Conservation (phyloP, 2,329 filamentous ascomycete genomes). For the Pestalotiopsis sp. region DNA sequence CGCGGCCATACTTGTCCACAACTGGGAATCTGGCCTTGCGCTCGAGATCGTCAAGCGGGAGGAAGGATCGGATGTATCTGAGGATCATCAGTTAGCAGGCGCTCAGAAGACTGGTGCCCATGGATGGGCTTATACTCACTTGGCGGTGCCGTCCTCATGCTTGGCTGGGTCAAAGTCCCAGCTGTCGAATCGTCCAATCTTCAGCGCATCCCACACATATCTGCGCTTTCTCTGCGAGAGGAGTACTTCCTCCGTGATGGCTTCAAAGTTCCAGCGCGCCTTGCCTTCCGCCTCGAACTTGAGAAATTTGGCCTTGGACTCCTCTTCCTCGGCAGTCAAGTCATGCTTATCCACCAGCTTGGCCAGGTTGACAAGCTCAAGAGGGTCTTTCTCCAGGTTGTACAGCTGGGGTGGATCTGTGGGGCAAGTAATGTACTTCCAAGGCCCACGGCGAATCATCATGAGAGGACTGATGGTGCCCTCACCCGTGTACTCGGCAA, state of each 20-base stretch:
- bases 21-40: constrained; percentile 73
- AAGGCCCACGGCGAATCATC: constrained; percentile 88
- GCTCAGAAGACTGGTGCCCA: constrained; percentile 33
- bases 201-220: constrained; percentile 79
- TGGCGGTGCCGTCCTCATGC: constrained; percentile 66
- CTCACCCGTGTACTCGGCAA: constrained; percentile 93
- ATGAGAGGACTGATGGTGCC: constrained; percentile 86
- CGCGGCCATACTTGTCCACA: constrained; percentile 58
- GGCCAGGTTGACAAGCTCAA: constrained; percentile 77
- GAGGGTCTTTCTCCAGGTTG: constrained; percentile 75
- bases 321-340: constrained; percentile 46
- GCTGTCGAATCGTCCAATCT: constrained; percentile 72
- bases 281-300: constrained; percentile 76
- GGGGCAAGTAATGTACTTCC: constrained; percentile 90
- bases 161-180: constrained; percentile 80
- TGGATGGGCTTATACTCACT: constrained; percentile 45
- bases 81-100: constrained; percentile 25
- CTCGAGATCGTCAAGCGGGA: constrained; percentile 80
- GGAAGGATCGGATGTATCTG: constrained; percentile 84
- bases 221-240: constrained; percentile 77
- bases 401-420: constrained; percentile 84
- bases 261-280: constrained; percentile 78
- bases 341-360: constrained; percentile 41
- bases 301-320: constrained; percentile 53
- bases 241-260: constrained; percentile 75